Evolutionary conservation across 2,329 filamentous ascomycete genomes (phyloP).

Genomic region (Rutstroemia sydowiana): DNA sequence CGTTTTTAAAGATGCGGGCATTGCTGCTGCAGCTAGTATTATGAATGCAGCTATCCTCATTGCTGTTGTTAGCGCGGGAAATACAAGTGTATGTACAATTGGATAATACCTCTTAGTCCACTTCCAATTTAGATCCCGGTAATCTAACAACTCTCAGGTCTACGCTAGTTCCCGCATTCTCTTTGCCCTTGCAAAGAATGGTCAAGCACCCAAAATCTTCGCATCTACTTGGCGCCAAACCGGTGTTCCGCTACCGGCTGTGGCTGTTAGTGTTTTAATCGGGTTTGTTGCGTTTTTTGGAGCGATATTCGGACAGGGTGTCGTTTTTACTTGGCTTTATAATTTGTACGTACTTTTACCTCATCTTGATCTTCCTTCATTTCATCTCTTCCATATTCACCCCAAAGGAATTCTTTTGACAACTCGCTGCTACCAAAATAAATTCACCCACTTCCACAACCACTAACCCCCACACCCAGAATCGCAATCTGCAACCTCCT

Average conservation of each 20-base stretch:
- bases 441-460: no score
- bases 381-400: no score
- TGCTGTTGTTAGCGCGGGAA: conserved; percentile 66
- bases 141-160: neutral
- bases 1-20: conserved; percentile 45
- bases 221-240: conserved; percentile 54
- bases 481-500: neutral
- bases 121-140: no score
- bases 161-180: conserved; percentile 72
- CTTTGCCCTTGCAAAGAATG: conserved; percentile 66
- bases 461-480: no score
- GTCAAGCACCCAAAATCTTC: conserved; percentile 63
- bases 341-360: conserved; percentile 37
- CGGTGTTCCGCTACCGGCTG: conserved; percentile 52
- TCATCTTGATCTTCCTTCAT: neutral
- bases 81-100: conserved; percentile 67
- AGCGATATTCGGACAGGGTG: conserved; percentile 55
- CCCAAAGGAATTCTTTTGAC: no score
- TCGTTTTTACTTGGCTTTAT: conserved; percentile 61
- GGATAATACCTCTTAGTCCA: no score
- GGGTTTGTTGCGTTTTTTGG: conserved; percentile 68
- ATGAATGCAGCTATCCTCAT: conserved; percentile 73
- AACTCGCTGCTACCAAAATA: no score
- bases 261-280: conserved; percentile 63
- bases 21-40: conserved; percentile 63